These are phyloP conservation scores for Talaromyces rugulosus DNA, from an alignment of 2,329 filamentous ascomycete genomes.

Conservation along the genomic window DNA sequence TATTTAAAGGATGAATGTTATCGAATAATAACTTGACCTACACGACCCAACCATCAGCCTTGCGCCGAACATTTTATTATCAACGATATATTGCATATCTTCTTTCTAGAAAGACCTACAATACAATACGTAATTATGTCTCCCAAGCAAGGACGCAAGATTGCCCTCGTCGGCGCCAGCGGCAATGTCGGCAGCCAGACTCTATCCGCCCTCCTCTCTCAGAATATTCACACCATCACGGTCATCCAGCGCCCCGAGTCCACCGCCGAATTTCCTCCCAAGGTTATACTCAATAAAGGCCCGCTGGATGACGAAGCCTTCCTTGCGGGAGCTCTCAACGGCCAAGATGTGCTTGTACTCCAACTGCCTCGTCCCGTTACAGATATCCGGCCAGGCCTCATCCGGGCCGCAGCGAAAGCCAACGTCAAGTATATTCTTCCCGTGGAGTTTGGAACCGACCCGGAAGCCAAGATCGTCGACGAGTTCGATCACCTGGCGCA, in stretches of 20 bases:
- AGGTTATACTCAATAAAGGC: slow-evolving; percentile 40
- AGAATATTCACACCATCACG: slow-evolving; percentile 49
- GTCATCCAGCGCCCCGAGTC: slow-evolving; percentile 47
- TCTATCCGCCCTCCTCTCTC: slow-evolving; percentile 35
- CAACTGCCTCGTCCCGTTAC: slow-evolving; percentile 45
- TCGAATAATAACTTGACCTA: too few relatives aligned
- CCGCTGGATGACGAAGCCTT: slow-evolving; percentile 47
- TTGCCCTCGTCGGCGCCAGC: background rate
- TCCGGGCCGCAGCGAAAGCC: slow-evolving; percentile 53
- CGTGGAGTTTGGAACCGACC: slow-evolving; percentile 27
- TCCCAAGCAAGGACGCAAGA: background rate
- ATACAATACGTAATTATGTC: too few relatives aligned
- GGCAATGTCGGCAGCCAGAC: background rate
- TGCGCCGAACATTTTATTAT: too few relatives aligned
- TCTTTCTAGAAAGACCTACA: too few relatives aligned
- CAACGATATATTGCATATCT: too few relatives aligned
- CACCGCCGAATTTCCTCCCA: slow-evolving; percentile 39
- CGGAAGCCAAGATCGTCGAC: too few relatives aligned
- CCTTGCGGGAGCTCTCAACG: slow-evolving; percentile 48
- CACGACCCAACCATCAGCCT: too few relatives aligned
- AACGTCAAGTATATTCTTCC: slow-evolving; percentile 53
- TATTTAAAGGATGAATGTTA: too few relatives aligned
- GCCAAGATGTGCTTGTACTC: slow-evolving; percentile 56
- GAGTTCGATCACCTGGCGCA: too few relatives aligned
- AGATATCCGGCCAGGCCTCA: slow-evolving; percentile 32